These are phyloP conservation scores for Phymatotrichopsis omnivora DNA, from an alignment of 2,329 filamentous ascomycete species.

Conservation along the genomic window DNA sequence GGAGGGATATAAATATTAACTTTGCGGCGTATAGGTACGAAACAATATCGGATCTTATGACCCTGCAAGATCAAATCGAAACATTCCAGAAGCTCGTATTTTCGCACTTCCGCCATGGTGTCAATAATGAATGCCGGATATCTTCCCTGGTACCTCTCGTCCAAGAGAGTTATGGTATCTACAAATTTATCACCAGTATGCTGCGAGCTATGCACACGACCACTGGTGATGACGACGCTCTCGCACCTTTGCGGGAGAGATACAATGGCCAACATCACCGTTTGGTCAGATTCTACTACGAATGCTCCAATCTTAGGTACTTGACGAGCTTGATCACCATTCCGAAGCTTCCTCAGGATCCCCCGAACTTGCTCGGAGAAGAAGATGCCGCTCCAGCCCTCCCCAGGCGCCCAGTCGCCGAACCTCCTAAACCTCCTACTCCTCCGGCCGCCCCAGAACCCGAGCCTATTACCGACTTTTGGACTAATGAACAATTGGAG, in stretches of 20 bases:
- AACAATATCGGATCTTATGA: slow-evolving; percentile 94
- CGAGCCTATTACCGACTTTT: slow-evolving; percentile 94
- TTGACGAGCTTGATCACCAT: slow-evolving; percentile 93
- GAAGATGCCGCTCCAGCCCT: slow-evolving; percentile 76
- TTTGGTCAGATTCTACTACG: slow-evolving; percentile 95
- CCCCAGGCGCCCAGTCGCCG: slow-evolving; percentile 59
- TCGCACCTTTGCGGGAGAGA: slow-evolving; percentile 74
- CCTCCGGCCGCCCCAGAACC: slow-evolving; percentile 64
- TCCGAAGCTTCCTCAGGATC: slow-evolving; percentile 86
- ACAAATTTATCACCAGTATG: slow-evolving; percentile 99
- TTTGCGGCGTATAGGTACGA: slow-evolving; percentile 52
- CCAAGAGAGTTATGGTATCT: slow-evolving; percentile 97
- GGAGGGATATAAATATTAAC: slow-evolving; percentile 28
- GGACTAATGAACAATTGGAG: slow-evolving; percentile 75
- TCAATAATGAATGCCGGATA: slow-evolving; percentile 94
- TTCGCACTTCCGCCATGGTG: slow-evolving; percentile 82
- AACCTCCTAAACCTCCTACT: slow-evolving; percentile 60
- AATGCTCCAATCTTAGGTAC: slow-evolving; percentile 95
- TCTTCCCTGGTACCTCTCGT: slow-evolving; percentile 87
- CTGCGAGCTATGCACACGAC: slow-evolving; percentile 87
- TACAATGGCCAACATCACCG: slow-evolving; percentile 97
- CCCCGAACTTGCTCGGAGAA: slow-evolving; percentile 76
- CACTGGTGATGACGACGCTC: slow-evolving; percentile 84
- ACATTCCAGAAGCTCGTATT: slow-evolving; percentile 98
- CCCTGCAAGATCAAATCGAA: slow-evolving; percentile 94